Base-by-base conservation (phyloP, 2,329 filamentous ascomycete species). In the Penicillium sp. region DNA sequence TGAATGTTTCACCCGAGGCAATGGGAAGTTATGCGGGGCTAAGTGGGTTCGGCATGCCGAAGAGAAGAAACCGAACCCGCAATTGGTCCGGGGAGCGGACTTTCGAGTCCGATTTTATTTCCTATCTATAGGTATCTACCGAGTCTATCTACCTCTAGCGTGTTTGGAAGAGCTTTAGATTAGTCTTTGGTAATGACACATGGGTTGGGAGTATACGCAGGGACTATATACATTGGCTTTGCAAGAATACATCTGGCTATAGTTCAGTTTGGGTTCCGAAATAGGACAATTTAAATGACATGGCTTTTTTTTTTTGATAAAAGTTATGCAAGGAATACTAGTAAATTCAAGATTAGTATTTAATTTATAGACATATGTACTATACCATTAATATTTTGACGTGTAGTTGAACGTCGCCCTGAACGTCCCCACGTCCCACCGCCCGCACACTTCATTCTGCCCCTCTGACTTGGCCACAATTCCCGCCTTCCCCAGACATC, bases 1-100 rank as follows among this genome's bases (percentile, higher is more conserved):
- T 40, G 17, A 25, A 43, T n/a, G 42, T 50, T 43, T 25, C 30
- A 50, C 60, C 60, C 60, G 58, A 61, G 60, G 55, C 55, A 60
- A 65, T 57, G 41, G 10, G 5, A 14, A 17, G 9, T 53, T 35
- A 28, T 51, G 59, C 56, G 54, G 64, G 62, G 65, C 53, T 36
- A 30, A 42, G 58, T 58, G 61, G 56, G 43, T 41, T 65, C 69
- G 69, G 70, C 55, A 68, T 69, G 60, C 69, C 69, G 68, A 65
- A 52, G 1, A 10, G 6, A 25, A 26, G 61, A 70, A 58, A 58
- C 69, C 70, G 69, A 68, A 60, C 14, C 9, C 36, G n/a, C 36
- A 26, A 69, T 69, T 71, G 67, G 69, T 35, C 30, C 2, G 22
- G 35, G 35, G 22, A 5, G 3, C 25, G 25, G 51, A 50, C 37